Percentiles rank a stretch among this genome's conserved stretches.
Conservation (phyloP, 1,139 yeast species). For the Pneumocystis wakefieldiae region DNA sequence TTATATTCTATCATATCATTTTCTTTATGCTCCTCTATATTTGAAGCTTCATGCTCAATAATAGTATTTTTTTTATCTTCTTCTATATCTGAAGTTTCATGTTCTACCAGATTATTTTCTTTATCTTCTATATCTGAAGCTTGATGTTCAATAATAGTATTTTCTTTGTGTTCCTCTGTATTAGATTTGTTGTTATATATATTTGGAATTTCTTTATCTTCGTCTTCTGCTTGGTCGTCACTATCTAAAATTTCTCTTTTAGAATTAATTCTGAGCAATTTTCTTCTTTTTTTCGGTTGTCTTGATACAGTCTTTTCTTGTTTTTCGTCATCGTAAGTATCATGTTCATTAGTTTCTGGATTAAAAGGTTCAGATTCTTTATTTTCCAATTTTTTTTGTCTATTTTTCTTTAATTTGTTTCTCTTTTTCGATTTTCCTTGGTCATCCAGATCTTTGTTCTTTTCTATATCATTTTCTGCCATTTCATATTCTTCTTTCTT, state of each 20-base stretch:
- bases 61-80: not conserved
- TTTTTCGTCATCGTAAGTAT: not conserved
- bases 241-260: not conserved
- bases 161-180: not conserved
- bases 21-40: no score
- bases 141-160: not conserved
- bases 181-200: not conserved
- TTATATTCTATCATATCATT: no score
- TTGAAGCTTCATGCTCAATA: no score
- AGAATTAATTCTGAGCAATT: not conserved
- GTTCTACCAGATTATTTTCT: no score
- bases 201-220: not conserved
- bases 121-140: no score
- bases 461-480: not conserved
- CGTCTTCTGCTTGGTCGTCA: not conserved
- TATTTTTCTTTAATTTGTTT: conserved; percentile 5
- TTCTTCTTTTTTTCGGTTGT: not conserved
- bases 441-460: conserved; percentile 2
- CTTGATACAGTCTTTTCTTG: not conserved
- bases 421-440: conserved; percentile 6
- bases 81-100: not conserved
- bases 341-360: not conserved
- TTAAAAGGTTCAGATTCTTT: not conserved
- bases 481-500: conserved; percentile 1
- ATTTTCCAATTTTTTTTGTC: conserved; percentile 1